phyloP scores from a whole-genome alignment of 2,329 filamentous ascomycete species.

The Amesomyces nigricolor region DNA sequence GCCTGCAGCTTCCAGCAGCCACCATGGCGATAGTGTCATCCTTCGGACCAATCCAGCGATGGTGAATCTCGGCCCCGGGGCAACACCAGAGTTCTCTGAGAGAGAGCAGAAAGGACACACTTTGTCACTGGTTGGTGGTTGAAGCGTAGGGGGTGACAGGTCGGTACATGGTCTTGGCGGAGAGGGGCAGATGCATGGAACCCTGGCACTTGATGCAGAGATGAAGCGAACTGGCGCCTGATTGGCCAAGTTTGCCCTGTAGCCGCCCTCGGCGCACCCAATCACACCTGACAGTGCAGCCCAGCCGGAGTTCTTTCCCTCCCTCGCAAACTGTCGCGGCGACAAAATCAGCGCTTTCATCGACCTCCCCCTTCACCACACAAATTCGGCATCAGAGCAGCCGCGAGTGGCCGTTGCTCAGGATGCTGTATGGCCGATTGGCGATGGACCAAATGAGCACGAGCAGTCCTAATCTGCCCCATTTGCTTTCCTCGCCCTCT shows the following conservation, averaged over 20 bases:
- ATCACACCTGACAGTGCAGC: conserved; percentile 25
- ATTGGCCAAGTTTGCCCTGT: conserved; percentile 34
- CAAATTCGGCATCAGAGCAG: background rate
- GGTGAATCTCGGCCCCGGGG: background rate
- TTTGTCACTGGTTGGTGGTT: conserved; percentile 22
- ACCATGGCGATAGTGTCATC: conserved; percentile 1
- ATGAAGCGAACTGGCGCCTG: conserved; percentile 26
- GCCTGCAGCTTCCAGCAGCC: conserved; percentile 5
- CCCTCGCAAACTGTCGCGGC: conserved; percentile 7
- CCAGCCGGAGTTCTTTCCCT: conserved; percentile 3
- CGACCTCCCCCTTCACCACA: background rate
- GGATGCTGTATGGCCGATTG: background rate
- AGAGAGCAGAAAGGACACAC: background rate
- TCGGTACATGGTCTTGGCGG: conserved; percentile 19
- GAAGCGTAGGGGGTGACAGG: conserved; percentile 25
- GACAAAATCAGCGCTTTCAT: background rate
- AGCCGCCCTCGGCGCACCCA: conserved; percentile 36
- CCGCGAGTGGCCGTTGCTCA: background rate
- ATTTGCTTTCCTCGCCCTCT: background rate
- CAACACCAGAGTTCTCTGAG: background rate
- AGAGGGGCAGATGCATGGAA: conserved; percentile 9
- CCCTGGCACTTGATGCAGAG: conserved; percentile 22
- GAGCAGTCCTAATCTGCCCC: background rate
- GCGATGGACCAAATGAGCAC: background rate
- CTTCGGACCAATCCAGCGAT: background rate